Evolutionary conservation across 371 early-diverging fungal genomes (phyloP).

Genomic region (Rozella allomycis): DNA sequence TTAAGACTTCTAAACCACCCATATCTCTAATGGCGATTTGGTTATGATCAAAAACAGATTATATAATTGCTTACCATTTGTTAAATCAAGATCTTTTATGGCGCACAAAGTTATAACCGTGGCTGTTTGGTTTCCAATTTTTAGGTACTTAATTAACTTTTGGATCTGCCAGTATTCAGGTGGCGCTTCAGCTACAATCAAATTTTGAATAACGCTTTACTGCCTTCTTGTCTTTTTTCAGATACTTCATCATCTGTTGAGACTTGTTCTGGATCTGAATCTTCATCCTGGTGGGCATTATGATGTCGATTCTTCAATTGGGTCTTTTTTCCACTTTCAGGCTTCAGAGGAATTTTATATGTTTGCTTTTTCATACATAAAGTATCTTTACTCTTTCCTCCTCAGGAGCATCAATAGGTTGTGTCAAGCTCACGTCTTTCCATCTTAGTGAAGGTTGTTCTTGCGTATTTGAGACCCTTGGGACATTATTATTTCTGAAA

Average conservation of each 20-base stretch:
- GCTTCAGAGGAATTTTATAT: too few relatives aligned
- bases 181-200: slow-evolving; percentile 17
- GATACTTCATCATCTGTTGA: slow-evolving; percentile 18
- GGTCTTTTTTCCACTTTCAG: slow-evolving; percentile 12
- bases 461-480: too few relatives aligned
- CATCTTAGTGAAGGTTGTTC: too few relatives aligned
- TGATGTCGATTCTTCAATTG: slow-evolving; percentile 11
- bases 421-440: too few relatives aligned
- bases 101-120: slow-evolving; percentile 38
- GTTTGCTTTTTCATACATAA: too few relatives aligned
- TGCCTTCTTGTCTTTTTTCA: neutral
- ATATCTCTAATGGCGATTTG: slow-evolving; percentile 33
- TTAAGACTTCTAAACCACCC: slow-evolving; percentile 28
- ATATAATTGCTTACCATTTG: slow-evolving; percentile 9
- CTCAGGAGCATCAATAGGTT: too few relatives aligned
- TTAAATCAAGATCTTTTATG: slow-evolving; percentile 27
- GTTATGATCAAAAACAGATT: slow-evolving; percentile 11
- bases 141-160: slow-evolving; percentile 29
- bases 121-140: slow-evolving; percentile 31
- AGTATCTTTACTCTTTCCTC: too few relatives aligned
- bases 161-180: slow-evolving; percentile 34
- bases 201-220: neutral
- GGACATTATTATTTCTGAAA: too few relatives aligned
- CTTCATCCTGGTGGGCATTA: slow-evolving; percentile 23
- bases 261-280: slow-evolving; percentile 21